phyloP scores from a whole-genome alignment of 164 flowering plant genomes.

The Nymphaea thermarum region DNA sequence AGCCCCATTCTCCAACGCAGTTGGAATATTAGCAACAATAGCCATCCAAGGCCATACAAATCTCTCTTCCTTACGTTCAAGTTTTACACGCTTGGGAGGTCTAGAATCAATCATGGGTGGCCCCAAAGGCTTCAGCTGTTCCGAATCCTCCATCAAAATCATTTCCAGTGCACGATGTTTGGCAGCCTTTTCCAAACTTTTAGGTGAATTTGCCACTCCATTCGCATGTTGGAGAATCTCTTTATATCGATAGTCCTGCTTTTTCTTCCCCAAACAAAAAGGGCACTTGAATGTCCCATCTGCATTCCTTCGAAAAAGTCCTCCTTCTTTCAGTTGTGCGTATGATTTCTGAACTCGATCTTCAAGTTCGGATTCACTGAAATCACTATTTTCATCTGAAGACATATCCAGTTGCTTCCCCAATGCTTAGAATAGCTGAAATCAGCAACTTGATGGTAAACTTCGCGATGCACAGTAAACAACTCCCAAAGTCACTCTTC shows the following conservation, averaged over 20 bases:
- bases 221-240: constrained; percentile 78
- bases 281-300: constrained; percentile 64
- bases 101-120: not conserved
- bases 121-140: constrained; percentile 1
- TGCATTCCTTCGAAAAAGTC: constrained; percentile 28
- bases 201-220: constrained; percentile 55
- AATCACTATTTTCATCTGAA: constrained; percentile 63
- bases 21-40: constrained; percentile 8
- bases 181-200: constrained; percentile 56
- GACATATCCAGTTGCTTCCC: constrained; percentile 24
- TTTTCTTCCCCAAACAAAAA: constrained; percentile 80
- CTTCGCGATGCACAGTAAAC: no score
- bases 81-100: not conserved
- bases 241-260: constrained; percentile 67
- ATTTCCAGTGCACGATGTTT: constrained; percentile 73
- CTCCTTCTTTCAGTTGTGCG: constrained; percentile 32
- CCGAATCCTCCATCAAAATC: constrained; percentile 44
- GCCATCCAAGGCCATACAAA: constrained; percentile 14
- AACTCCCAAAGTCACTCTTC: no score
- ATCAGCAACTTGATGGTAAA: no score
- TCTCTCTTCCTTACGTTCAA: constrained; percentile 2
- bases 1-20: constrained; percentile 5
- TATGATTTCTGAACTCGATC: constrained; percentile 46
- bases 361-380: constrained; percentile 79
- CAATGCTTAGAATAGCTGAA: not conserved